Percentiles rank a stretch among this genome's conserved stretches.
phyloP scores from a whole-genome alignment of 164 flowering plant species.

The Saururus chinensis region DNA sequence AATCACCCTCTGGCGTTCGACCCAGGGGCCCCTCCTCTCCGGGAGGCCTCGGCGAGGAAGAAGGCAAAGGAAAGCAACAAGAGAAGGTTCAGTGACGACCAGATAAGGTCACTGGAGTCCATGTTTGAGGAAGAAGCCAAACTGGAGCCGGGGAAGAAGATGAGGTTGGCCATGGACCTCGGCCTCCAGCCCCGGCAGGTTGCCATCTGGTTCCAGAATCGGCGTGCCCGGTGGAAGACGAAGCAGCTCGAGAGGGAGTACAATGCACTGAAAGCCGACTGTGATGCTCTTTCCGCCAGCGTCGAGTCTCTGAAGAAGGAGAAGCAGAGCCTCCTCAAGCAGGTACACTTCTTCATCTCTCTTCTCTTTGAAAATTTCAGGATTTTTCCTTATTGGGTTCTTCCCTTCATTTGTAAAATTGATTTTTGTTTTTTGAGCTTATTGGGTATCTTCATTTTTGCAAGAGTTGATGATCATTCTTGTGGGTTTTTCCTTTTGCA shows the following conservation, averaged over 20 bases:
- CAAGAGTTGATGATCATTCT: not conserved
- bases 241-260: conserved; percentile 64
- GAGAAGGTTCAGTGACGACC: conserved; percentile 13
- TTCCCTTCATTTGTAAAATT: too few relatives aligned
- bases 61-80: conserved; percentile 6
- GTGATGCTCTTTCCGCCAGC: conserved; percentile 29
- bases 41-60: not conserved
- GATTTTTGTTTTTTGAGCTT: too few relatives aligned
- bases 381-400: too few relatives aligned
- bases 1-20: not conserved
- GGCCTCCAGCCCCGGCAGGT: conserved; percentile 71
- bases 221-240: conserved; percentile 74
- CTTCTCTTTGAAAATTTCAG: too few relatives aligned
- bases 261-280: conserved; percentile 26
- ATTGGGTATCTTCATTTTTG: too few relatives aligned
- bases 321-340: conserved; percentile 33
- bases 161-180: conserved; percentile 50
- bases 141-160: conserved; percentile 56
- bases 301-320: conserved; percentile 46
- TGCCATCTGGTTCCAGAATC: conserved; percentile 91
- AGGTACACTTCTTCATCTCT: too few relatives aligned
- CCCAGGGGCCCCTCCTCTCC: not conserved
- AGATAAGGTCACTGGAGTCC: conserved; percentile 45
- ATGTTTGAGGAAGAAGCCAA: conserved; percentile 55
- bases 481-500: not conserved